These are phyloP conservation scores for Venturia asperata DNA, from an alignment of 2,329 filamentous ascomycete genomes.

Conservation along the genomic window DNA sequence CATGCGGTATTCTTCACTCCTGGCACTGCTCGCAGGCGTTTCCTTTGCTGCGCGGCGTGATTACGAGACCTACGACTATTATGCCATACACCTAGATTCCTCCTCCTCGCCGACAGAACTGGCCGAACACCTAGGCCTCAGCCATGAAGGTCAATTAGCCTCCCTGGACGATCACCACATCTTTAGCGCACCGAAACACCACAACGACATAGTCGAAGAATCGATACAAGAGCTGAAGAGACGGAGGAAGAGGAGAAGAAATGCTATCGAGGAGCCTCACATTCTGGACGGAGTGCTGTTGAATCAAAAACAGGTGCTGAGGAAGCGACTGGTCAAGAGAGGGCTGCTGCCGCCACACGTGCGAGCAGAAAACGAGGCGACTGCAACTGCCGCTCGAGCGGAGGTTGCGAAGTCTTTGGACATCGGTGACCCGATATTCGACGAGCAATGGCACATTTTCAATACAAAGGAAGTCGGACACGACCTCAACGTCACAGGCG, in stretches of 20 bases:
- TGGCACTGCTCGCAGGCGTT: conserved; percentile 31
- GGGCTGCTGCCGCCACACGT: conserved; percentile 29
- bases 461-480: conserved; percentile 76
- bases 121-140: conserved; percentile 64
- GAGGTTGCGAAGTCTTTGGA: conserved; percentile 58
- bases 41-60: conserved; percentile 48
- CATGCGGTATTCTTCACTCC: conserved; percentile 43
- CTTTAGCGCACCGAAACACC: conserved; percentile 60
- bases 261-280: conserved; percentile 39
- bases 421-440: conserved; percentile 85
- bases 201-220: conserved; percentile 48
- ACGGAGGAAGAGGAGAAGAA: conserved; percentile 47
- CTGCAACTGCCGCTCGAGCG: conserved; percentile 47
- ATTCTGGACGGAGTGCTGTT: conserved; percentile 68
- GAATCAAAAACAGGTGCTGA: conserved; percentile 68
- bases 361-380: conserved; percentile 34
- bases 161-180: conserved; percentile 75
- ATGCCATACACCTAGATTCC: conserved; percentile 75
- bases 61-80: conserved; percentile 81
- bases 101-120: conserved; percentile 60
- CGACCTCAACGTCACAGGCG: conserved; percentile 90
- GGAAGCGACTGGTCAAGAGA: conserved; percentile 56
- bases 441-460: conserved; percentile 90
- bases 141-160: conserved; percentile 74
- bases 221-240: conserved; percentile 49